Evolutionary conservation across 2,329 filamentous ascomycete species (phyloP).

Genomic region (Pochonia chlamydosporia): DNA sequence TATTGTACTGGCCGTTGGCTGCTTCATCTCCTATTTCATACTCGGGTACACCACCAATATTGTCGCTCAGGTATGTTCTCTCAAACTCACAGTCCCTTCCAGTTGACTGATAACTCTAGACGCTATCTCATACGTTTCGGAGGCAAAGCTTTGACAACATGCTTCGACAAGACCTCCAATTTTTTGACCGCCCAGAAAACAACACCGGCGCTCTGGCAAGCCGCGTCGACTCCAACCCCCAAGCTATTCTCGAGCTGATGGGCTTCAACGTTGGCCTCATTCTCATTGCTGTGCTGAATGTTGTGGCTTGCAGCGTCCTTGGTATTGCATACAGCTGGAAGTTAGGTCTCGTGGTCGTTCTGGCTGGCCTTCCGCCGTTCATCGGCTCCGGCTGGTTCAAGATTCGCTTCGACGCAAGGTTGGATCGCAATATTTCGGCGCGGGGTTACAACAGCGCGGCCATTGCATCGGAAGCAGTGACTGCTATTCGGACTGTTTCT

Average conservation of each 20-base stretch:
- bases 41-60: constrained; percentile 30
- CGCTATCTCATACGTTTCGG: constrained; percentile 22
- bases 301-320: constrained; percentile 33
- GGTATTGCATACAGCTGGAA: constrained; percentile 41
- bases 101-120: constrained; percentile 5
- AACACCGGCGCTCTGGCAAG: constrained; percentile 30
- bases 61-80: constrained; percentile 20
- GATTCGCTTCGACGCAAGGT: constrained; percentile 32
- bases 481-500: constrained; percentile 33
- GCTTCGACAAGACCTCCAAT: constrained; percentile 34
- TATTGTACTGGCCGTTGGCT: constrained; percentile 40
- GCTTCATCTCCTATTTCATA: constrained; percentile 37
- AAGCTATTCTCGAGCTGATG: constrained; percentile 36
- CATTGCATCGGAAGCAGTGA: constrained; percentile 37
- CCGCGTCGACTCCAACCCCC: constrained; percentile 29
- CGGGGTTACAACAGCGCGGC: constrained; percentile 29
- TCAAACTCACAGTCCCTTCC: background rate
- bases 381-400: constrained; percentile 31
- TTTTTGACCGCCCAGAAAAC: constrained; percentile 36
- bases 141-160: constrained; percentile 22
- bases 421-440: constrained; percentile 31
- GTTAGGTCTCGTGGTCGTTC: constrained; percentile 41
- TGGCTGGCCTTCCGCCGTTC: constrained; percentile 32
- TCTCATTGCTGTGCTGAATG: constrained; percentile 29
- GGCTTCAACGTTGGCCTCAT: constrained; percentile 35